A percentile compares a stretch with the other conserved stretches of the same genome.
These are phyloP conservation scores for Coprinopsis marcescibilis DNA, from an alignment of 768 basidiomycete genomes.

Conservation along the genomic window DNA sequence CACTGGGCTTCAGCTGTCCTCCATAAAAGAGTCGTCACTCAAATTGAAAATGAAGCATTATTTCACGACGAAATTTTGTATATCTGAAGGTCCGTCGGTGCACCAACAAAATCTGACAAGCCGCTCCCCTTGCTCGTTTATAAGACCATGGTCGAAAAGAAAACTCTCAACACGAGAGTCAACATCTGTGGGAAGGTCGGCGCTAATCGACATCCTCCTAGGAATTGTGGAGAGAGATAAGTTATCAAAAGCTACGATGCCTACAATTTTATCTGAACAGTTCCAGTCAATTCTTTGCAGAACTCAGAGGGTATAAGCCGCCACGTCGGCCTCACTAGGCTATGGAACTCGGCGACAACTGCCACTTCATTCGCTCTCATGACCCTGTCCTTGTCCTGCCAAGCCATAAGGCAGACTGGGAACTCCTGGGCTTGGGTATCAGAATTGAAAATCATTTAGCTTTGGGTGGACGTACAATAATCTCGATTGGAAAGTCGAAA, in stretches of 20 bases:
- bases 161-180: slow-evolving; percentile 59
- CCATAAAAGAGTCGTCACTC: not conserved
- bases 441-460: too few species aligned
- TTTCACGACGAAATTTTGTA: slow-evolving; percentile 82
- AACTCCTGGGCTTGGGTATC: slow-evolving; percentile 72
- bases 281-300: slow-evolving; percentile 85
- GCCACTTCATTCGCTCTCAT: slow-evolving; percentile 54
- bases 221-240: too few species aligned
- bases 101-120: slow-evolving; percentile 74
- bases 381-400: slow-evolving; percentile 57
- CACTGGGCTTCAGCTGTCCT: too few species aligned
- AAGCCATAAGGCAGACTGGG: slow-evolving; percentile 83
- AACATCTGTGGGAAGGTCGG: slow-evolving; percentile 71
- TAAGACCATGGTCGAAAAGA: slow-evolving; percentile 63
- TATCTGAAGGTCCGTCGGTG: slow-evolving; percentile 77
- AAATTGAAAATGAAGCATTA: slow-evolving; percentile 82
- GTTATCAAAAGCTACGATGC: too few species aligned
- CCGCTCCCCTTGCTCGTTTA: slow-evolving; percentile 50
- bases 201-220: slow-evolving; percentile 78
- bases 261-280: slow-evolving; percentile 88
- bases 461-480: slow-evolving; percentile 61
- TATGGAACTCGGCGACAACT: slow-evolving; percentile 77
- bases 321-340: slow-evolving; percentile 87
- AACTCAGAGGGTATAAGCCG: slow-evolving; percentile 73
- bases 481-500: slow-evolving; percentile 90